Evolutionary conservation across 352 stramenopile genomes (phyloP).

Genomic region (Globisporangium nunn): DNA sequence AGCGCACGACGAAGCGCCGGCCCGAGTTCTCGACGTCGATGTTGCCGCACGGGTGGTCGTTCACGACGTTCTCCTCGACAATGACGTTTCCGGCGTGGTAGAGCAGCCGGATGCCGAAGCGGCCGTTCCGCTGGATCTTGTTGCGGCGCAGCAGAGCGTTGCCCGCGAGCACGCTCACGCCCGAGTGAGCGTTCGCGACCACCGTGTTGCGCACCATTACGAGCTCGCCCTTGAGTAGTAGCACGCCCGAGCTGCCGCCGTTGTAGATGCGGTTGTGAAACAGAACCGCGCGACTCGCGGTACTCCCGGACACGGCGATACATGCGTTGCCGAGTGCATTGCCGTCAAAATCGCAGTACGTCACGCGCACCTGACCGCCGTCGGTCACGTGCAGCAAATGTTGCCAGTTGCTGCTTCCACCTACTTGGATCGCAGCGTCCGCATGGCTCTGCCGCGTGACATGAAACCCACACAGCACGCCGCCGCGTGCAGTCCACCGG

Average conservation of each 20-base stretch:
- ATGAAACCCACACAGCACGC: slow-evolving; percentile 59
- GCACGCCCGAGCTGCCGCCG: slow-evolving; percentile 49
- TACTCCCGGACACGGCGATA: slow-evolving; percentile 42
- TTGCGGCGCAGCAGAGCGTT: slow-evolving; percentile 58
- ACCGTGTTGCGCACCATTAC: slow-evolving; percentile 57
- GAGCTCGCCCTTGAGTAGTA: slow-evolving; percentile 45
- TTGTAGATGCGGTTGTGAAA: slow-evolving; percentile 54
- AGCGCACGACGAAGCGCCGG: slow-evolving; percentile 68
- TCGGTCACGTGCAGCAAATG: slow-evolving; percentile 43
- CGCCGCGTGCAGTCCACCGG: slow-evolving; percentile 46
- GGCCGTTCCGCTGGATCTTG: slow-evolving; percentile 53
- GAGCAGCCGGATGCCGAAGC: slow-evolving; percentile 65
- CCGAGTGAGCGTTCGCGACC: slow-evolving; percentile 44
- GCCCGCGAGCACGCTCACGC: slow-evolving; percentile 47
- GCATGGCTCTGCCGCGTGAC: slow-evolving; percentile 24
- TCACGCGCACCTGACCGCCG: slow-evolving; percentile 35
- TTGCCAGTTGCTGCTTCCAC: slow-evolving; percentile 36
- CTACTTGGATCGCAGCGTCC: background rate
- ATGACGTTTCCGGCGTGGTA: slow-evolving; percentile 66
- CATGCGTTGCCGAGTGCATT: slow-evolving; percentile 59
- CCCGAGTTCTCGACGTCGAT: slow-evolving; percentile 72
- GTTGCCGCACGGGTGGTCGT: slow-evolving; percentile 58
- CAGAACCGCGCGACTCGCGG: slow-evolving; percentile 35
- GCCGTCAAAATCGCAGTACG: slow-evolving; percentile 68
- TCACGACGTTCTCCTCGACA: slow-evolving; percentile 68